phyloP scores from a whole-genome alignment of 2,329 filamentous ascomycete genomes.

The Purpureocillium lavendulum region DNA sequence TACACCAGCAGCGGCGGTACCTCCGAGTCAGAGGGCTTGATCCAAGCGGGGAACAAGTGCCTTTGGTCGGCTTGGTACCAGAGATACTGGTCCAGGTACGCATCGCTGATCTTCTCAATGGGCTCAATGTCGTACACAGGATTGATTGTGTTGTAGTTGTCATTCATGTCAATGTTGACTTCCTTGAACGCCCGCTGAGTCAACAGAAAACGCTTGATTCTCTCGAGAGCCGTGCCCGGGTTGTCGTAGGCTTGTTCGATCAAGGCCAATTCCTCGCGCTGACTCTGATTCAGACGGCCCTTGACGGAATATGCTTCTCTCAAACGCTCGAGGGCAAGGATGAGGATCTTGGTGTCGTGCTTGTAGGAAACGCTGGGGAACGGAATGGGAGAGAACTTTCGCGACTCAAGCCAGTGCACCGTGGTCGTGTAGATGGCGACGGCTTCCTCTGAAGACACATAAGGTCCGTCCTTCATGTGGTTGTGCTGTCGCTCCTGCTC shows the following conservation, averaged over 20 bases:
- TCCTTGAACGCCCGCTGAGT: constrained; percentile 99
- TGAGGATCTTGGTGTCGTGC: constrained; percentile 98
- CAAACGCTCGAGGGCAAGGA: constrained; percentile 84
- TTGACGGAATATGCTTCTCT: constrained; percentile 97
- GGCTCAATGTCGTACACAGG: constrained; percentile 98
- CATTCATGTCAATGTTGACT: constrained; percentile 99
- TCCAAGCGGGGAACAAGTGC: constrained; percentile 95
- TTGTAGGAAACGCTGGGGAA: constrained; percentile 99
- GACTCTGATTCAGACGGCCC: constrained; percentile 90
- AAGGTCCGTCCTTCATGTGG: constrained; percentile 98
- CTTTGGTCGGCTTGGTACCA: constrained; percentile 99
- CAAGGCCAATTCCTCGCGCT: constrained; percentile 89
- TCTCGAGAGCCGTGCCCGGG: constrained; percentile 86
- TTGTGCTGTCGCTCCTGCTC: constrained; percentile 99
- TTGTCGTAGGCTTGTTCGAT: constrained; percentile 99
- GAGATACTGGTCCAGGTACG: constrained; percentile 94
- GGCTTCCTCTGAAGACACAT: constrained; percentile 95
- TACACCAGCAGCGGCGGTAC: constrained; percentile 90
- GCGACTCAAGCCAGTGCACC: constrained; percentile 95
- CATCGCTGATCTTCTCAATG: constrained; percentile 98
- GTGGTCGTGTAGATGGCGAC: constrained; percentile 98
- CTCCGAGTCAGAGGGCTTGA: constrained; percentile 97
- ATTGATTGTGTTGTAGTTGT: constrained; percentile 99
- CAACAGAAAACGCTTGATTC: constrained; percentile 95
- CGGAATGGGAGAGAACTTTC: constrained; percentile 97